Conservation (phyloP, 1,139 yeast species). For the Nadsonia starkeyi-henricii region DNA sequence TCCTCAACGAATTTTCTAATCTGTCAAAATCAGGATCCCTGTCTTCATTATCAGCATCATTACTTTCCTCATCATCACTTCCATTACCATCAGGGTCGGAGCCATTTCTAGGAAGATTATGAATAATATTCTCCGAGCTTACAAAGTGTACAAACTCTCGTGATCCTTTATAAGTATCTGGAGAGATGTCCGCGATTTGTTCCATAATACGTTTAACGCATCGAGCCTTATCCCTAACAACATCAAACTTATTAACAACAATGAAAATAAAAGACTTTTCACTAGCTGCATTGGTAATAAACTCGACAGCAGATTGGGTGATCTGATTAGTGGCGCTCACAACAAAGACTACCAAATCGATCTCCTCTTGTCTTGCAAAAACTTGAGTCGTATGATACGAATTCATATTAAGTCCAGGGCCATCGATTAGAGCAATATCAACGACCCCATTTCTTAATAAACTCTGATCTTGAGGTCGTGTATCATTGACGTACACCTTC, state of each 20-base stretch:
- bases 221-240: conserved; percentile 61
- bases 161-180: conserved; percentile 81
- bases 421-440: conserved; percentile 86
- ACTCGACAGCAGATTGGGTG: conserved; percentile 87
- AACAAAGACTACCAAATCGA: conserved; percentile 90
- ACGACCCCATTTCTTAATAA: conserved; percentile 79
- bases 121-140: conserved; percentile 39
- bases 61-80: conserved; percentile 27
- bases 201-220: conserved; percentile 67
- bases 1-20: conserved; percentile 71
- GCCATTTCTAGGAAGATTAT: conserved; percentile 13
- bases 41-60: conserved; percentile 23
- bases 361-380: conserved; percentile 92
- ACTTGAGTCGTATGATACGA: conserved; percentile 91
- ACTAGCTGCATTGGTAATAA: conserved; percentile 77
- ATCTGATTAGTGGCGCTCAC: conserved; percentile 94
- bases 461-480: conserved; percentile 53
- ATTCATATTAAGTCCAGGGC: conserved; percentile 92
- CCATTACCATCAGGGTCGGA: conserved; percentile 22
- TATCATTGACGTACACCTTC: conserved; percentile 70
- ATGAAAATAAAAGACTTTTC: conserved; percentile 88
- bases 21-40: conserved; percentile 54
- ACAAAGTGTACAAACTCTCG: conserved; percentile 91
- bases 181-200: conserved; percentile 79
- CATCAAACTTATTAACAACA: conserved; percentile 86